Conservation (phyloP, 495 filamentous ascomycete species). For the Cairneyella variabilis region DNA sequence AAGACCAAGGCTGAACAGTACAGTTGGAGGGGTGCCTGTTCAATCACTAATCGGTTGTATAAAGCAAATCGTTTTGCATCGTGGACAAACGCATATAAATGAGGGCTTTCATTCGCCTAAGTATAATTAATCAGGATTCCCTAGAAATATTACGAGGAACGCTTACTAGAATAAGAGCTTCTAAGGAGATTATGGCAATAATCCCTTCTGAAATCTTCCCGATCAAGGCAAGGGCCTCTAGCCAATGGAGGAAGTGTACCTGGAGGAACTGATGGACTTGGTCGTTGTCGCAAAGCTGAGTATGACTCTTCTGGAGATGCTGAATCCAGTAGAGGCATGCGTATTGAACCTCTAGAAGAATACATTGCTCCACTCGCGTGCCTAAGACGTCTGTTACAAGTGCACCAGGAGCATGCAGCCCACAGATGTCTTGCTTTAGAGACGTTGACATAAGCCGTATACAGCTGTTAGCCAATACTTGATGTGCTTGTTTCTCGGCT, state of each 20-base stretch:
- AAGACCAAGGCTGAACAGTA: slow-evolving; percentile 34
- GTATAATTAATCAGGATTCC: background rate
- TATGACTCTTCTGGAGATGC: slow-evolving; percentile 2
- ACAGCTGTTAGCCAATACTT: slow-evolving; percentile 31
- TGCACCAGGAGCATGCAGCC: slow-evolving; percentile 29
- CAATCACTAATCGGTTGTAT: slow-evolving; percentile 20
- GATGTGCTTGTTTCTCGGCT: too few species aligned
- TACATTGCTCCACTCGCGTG: slow-evolving; percentile 3
- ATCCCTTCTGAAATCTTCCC: slow-evolving; percentile 12
- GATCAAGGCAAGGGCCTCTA: slow-evolving; percentile 10
- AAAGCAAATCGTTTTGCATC: slow-evolving; percentile 36
- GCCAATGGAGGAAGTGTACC: slow-evolving; percentile 7
- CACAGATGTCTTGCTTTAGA: slow-evolving; percentile 38
- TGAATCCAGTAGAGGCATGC: slow-evolving; percentile 14
- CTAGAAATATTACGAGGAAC: background rate
- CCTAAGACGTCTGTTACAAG: slow-evolving; percentile 20
- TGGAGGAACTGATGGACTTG: slow-evolving; percentile 9
- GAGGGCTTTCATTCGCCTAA: background rate
- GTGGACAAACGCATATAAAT: slow-evolving; percentile 23
- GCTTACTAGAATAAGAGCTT: background rate
- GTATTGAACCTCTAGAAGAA: slow-evolving; percentile 29
- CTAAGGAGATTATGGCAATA: background rate
- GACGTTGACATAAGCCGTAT: too few species aligned
- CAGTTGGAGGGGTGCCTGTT: slow-evolving; percentile 29
- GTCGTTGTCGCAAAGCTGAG: slow-evolving; percentile 4